These are phyloP conservation scores for Tilletia walkeri DNA, from an alignment of 1,284 basidiomycete genomes.

Conservation along the genomic window DNA sequence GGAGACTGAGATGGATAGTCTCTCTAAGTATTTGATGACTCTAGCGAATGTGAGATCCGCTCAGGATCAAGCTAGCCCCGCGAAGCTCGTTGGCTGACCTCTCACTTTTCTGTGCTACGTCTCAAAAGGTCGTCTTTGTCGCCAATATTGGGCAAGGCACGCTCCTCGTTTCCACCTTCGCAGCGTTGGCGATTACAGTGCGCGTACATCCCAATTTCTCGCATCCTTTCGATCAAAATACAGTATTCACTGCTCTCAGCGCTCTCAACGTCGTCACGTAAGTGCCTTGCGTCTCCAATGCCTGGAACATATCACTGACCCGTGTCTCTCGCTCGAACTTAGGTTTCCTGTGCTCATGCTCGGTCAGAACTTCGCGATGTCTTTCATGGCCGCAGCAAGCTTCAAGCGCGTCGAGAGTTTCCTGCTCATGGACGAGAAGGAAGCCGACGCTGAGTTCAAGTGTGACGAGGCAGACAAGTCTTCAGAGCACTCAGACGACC, in stretches of 20 bases:
- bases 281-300: neutral
- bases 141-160: constrained; percentile 31
- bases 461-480: constrained; percentile 9
- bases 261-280: constrained; percentile 31
- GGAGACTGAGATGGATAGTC: constrained; percentile 31
- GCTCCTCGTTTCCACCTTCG: constrained; percentile 32
- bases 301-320: no score
- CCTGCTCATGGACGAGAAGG: constrained; percentile 21
- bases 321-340: neutral
- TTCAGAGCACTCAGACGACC: neutral
- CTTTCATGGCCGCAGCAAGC: constrained; percentile 39
- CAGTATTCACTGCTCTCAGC: constrained; percentile 44
- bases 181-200: constrained; percentile 35
- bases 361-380: constrained; percentile 39
- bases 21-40: constrained; percentile 3
- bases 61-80: no score
- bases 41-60: neutral
- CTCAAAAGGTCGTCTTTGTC: constrained; percentile 14
- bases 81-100: no score
- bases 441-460: neutral
- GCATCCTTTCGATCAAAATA: constrained; percentile 36
- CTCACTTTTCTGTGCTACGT: no score
- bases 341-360: constrained; percentile 36
- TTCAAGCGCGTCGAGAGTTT: constrained; percentile 41
- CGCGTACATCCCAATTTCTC: constrained; percentile 23